A percentile compares a stretch with the other conserved stretches of the same genome.
These are phyloP conservation scores for Massariosphaeria phaeospora DNA, from an alignment of 495 filamentous ascomycete genomes.

Conservation along the genomic window DNA sequence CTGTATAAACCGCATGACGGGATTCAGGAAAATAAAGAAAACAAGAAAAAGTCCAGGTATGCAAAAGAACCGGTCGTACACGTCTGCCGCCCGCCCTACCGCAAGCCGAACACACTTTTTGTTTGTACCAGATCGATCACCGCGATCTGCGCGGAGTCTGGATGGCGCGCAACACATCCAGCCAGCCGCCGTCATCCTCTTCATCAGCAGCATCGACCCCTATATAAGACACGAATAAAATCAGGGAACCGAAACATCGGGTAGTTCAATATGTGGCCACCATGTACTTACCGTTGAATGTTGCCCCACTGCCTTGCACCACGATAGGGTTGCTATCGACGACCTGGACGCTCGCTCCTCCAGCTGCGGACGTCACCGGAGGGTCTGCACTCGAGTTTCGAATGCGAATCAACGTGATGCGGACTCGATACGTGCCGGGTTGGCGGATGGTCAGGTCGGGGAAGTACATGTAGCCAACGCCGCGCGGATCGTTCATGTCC, in stretches of 20 bases:
- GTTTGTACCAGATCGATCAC: neutral
- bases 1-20: neutral
- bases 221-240: constrained; percentile 16
- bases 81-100: neutral
- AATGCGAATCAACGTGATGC: constrained; percentile 37
- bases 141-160: constrained; percentile 15
- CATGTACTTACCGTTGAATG: constrained; percentile 31
- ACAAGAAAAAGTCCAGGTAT: constrained; percentile 12
- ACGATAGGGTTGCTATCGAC: constrained; percentile 37
- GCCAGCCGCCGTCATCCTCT: constrained; percentile 29
- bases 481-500: constrained; percentile 20
- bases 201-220: constrained; percentile 14
- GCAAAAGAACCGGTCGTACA: constrained; percentile 22
- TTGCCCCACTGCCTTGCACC: constrained; percentile 30
- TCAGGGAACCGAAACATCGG: constrained; percentile 21
- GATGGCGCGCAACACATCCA: constrained; percentile 25
- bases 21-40: neutral
- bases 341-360: constrained; percentile 30
- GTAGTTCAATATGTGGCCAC: constrained; percentile 26
- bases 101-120: constrained; percentile 5
- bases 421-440: constrained; percentile 36
- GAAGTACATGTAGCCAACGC: constrained; percentile 39
- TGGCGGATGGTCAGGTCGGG: constrained; percentile 37
- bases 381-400: constrained; percentile 21
- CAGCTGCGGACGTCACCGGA: constrained; percentile 7